Evolutionary conservation across 1,284 basidiomycete species (phyloP).

Genomic region (Phaffia rhodozyma): DNA sequence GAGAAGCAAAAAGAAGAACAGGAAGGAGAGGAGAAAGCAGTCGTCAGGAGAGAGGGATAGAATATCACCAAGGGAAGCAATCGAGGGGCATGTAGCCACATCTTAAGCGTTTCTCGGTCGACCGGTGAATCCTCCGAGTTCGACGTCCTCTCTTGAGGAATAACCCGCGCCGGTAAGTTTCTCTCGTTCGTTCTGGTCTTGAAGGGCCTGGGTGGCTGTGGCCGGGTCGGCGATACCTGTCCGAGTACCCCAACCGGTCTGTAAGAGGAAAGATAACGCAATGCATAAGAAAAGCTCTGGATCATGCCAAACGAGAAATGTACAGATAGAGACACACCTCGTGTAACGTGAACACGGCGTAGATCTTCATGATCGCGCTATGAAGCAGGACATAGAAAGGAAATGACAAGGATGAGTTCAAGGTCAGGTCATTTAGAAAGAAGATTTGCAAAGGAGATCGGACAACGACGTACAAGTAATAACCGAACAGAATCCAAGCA

Average conservation of each 20-base stretch:
- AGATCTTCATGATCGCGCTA: conserved; percentile 76
- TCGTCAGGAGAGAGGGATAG: too few relatives aligned
- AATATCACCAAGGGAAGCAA: too few relatives aligned
- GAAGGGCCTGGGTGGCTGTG: conserved; percentile 54
- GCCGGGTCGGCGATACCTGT: conserved; percentile 72
- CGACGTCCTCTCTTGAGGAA: conserved; percentile 10
- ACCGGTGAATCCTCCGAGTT: conserved; percentile 13
- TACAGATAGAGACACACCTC: conserved; percentile 40
- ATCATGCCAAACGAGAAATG: not conserved
- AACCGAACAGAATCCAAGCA: conserved; percentile 81
- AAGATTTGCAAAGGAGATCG: not conserved
- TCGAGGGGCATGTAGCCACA: not conserved
- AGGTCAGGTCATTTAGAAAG: not conserved
- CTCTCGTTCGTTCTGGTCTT: conserved; percentile 20
- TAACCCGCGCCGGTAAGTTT: not conserved
- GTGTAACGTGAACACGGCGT: conserved; percentile 68
- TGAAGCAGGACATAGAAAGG: conserved; percentile 28
- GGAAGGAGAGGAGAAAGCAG: too few relatives aligned
- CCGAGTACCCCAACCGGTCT: conserved; percentile 85
- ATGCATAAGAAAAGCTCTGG: conserved; percentile 6
- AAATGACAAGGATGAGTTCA: not conserved
- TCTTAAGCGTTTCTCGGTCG: not conserved
- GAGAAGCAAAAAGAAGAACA: not conserved
- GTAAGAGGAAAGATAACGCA: conserved; percentile 4
- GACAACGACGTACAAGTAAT: conserved; percentile 39